Percentiles rank a stretch among this genome's conserved stretches.
Evolutionary conservation across 768 basidiomycete species (phyloP).

Genomic region (Mycena venus): DNA sequence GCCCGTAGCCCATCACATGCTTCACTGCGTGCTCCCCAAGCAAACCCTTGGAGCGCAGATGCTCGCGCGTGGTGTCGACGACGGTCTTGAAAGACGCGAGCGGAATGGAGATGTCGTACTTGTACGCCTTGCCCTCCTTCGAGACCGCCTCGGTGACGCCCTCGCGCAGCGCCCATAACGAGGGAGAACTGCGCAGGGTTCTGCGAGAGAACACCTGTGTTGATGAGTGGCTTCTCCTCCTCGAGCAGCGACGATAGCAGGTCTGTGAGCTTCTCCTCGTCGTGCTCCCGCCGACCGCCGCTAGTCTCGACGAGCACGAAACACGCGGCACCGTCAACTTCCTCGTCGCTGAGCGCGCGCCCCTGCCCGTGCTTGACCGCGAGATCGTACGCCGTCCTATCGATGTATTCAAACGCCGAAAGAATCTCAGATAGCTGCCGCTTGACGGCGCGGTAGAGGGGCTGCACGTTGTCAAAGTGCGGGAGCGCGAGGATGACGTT

Average conservation of each 20-base stretch:
- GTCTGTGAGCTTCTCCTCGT: slow-evolving; percentile 91
- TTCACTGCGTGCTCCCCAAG: slow-evolving; percentile 82
- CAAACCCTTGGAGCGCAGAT: slow-evolving; percentile 76
- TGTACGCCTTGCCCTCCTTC: slow-evolving; percentile 96
- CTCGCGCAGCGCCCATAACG: slow-evolving; percentile 94
- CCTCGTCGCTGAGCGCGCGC: slow-evolving; percentile 78
- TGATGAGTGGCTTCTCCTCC: slow-evolving; percentile 81
- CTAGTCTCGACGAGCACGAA: slow-evolving; percentile 97
- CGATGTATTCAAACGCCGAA: slow-evolving; percentile 97
- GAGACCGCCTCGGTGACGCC: slow-evolving; percentile 92
- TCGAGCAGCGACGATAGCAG: slow-evolving; percentile 85
- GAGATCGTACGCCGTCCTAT: slow-evolving; percentile 86
- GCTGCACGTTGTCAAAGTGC: slow-evolving; percentile 88
- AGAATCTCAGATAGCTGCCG: slow-evolving; percentile 92
- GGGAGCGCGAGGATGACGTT: slow-evolving; percentile 94
- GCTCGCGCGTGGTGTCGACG: slow-evolving; percentile 84
- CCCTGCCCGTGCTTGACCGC: slow-evolving; percentile 89
- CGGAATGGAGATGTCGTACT: slow-evolving; percentile 96
- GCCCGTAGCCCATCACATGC: slow-evolving; percentile 93
- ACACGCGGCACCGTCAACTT: slow-evolving; percentile 83
- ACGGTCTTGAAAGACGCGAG: slow-evolving; percentile 88
- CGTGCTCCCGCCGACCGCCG: slow-evolving; percentile 92
- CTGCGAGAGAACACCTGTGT: slow-evolving; percentile 93
- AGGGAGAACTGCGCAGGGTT: slow-evolving; percentile 89
- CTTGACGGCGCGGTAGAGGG: slow-evolving; percentile 86